phyloP scores from a whole-genome alignment of 2,329 filamentous ascomycete species.

The Fusarium papillatum region DNA sequence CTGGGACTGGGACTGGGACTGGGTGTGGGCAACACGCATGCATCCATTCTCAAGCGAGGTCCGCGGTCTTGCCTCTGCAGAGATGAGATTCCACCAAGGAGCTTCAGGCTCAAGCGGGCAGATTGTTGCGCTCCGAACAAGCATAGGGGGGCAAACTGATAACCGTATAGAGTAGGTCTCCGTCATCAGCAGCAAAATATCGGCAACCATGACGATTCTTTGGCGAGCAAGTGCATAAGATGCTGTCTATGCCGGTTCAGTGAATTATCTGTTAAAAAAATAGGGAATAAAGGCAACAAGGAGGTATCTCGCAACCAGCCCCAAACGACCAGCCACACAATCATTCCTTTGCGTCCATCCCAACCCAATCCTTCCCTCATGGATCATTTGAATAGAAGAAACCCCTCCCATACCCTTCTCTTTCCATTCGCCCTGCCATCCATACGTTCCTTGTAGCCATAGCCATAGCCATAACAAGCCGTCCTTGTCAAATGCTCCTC shows the following conservation, averaged over 20 bases:
- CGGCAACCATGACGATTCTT: slow-evolving; percentile 3
- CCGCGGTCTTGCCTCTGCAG: not conserved
- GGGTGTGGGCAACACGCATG: not conserved
- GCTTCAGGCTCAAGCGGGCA: not conserved
- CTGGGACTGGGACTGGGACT: not conserved
- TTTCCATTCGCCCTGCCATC: not conserved
- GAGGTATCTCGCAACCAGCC: slow-evolving; percentile 37
- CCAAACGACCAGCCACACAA: slow-evolving; percentile 25
- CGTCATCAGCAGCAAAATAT: not conserved
- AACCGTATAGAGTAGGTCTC: not conserved
- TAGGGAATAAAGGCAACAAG: slow-evolving; percentile 21
- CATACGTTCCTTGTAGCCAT: slow-evolving; percentile 3
- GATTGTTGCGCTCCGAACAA: not conserved
- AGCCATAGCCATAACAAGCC: slow-evolving; percentile 14
- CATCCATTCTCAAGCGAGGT: slow-evolving; percentile 2
- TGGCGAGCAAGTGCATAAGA: not conserved
- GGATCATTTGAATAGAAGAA: slow-evolving; percentile 24
- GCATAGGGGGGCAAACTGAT: not conserved
- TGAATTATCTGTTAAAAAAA: slow-evolving; percentile 12
- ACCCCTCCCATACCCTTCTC: slow-evolving; percentile 2
- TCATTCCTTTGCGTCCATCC: slow-evolving; percentile 5
- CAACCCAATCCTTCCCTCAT: not conserved
- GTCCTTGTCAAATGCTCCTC: slow-evolving; percentile 37
- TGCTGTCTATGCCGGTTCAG: slow-evolving; percentile 30
- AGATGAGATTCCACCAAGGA: not conserved